These are phyloP conservation scores for Aspergillus ruber DNA, from an alignment of 2,329 filamentous ascomycete species.

Conservation along the genomic window DNA sequence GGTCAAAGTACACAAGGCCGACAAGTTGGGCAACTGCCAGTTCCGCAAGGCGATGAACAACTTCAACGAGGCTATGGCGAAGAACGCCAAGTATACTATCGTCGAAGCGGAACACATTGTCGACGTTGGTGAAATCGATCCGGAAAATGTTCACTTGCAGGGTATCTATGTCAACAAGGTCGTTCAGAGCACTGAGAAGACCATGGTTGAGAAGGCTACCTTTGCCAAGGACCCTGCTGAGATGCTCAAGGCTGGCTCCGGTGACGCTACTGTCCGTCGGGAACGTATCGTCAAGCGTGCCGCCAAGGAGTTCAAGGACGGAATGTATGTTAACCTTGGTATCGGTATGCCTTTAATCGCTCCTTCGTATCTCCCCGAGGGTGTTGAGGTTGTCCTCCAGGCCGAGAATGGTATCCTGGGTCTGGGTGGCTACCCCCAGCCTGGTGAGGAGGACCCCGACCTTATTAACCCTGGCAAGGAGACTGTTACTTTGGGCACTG, in stretches of 20 bases:
- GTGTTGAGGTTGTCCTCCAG: constrained; percentile 71
- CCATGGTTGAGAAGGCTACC: constrained; percentile 73
- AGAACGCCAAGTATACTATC: constrained; percentile 70
- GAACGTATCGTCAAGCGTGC: constrained; percentile 75
- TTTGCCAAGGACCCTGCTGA: constrained; percentile 60
- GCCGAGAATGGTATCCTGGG: constrained; percentile 82
- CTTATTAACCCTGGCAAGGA: constrained; percentile 86
- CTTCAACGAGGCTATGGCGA: constrained; percentile 71
- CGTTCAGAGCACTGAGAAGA: constrained; percentile 63
- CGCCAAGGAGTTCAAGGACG: constrained; percentile 74
- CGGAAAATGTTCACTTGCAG: constrained; percentile 69
- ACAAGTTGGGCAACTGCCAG: constrained; percentile 70
- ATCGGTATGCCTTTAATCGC: constrained; percentile 81
- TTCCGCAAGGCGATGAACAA: constrained; percentile 71
- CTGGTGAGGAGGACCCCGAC: constrained; percentile 65
- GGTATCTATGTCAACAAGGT: constrained; percentile 83
- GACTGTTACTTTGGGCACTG: constrained; percentile 70
- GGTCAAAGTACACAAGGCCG: constrained; percentile 68
- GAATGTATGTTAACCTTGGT: constrained; percentile 85
- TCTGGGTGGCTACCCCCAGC: constrained; percentile 69
- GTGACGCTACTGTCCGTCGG: constrained; percentile 46
- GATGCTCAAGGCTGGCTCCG: constrained; percentile 42
- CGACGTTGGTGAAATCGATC: constrained; percentile 62
- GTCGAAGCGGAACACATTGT: constrained; percentile 85
- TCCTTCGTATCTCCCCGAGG: constrained; percentile 64